Conservation (phyloP, 345 rosid species). For the Physaria fendleri region DNA sequence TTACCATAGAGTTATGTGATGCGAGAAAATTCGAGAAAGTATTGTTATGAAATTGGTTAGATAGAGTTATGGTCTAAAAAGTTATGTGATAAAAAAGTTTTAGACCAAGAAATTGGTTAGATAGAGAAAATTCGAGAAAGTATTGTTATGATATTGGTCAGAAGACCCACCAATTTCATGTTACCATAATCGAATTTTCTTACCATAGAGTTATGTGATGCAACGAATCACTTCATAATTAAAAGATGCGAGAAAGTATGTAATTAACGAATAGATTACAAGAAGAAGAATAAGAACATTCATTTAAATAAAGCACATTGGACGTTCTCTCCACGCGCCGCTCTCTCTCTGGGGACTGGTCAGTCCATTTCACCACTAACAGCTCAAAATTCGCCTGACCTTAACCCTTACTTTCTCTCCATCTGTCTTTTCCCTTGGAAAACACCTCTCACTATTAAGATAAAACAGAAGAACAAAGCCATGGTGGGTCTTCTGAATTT, state of each 20-base stretch:
- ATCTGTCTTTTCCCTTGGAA: constrained; percentile 6
- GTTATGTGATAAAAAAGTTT: too few relatives aligned
- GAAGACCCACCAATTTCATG: too few relatives aligned
- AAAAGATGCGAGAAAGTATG: not conserved
- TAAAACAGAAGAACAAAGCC: not conserved
- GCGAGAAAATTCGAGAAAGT: not conserved
- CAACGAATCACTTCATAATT: not conserved
- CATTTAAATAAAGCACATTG: too few relatives aligned
- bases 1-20: not conserved
- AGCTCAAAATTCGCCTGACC: constrained; percentile 24
- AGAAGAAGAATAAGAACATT: too few relatives aligned
- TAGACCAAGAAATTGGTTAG: too few relatives aligned
- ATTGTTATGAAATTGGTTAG: too few relatives aligned
- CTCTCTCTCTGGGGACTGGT: constrained; percentile 31
- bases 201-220: not conserved
- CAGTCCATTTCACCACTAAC: constrained; percentile 24
- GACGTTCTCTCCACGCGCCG: constrained; percentile 61
- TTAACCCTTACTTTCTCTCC: not conserved
- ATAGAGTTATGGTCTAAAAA: too few relatives aligned
- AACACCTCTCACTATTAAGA: not conserved
- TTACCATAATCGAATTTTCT: not conserved
- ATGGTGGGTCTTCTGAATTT: constrained; percentile 29
- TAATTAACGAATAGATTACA: not conserved
- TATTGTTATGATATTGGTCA: too few relatives aligned
- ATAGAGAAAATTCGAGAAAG: too few relatives aligned